Evolutionary conservation across 148 eudicot genomes (phyloP).

Genomic region (Amaranthus palmeri): DNA sequence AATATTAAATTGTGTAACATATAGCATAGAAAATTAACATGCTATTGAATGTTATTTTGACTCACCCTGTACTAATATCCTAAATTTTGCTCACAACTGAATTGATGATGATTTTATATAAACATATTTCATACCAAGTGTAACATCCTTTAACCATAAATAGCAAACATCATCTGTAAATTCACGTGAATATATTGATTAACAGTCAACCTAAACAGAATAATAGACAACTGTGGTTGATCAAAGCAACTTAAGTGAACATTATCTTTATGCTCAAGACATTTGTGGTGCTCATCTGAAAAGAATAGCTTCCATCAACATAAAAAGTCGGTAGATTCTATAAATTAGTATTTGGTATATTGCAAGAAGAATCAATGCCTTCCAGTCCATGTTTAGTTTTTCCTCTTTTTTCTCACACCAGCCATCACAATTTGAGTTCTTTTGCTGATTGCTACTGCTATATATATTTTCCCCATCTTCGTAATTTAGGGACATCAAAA

Average conservation of each 20-base stretch:
- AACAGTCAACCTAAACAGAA: no score
- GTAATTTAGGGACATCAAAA: not conserved
- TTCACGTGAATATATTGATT: no score
- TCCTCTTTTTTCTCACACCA: not conserved
- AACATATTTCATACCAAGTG: no score
- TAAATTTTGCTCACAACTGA: no score
- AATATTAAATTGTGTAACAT: no score
- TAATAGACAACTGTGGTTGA: no score
- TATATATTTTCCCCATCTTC: conserved; percentile 15
- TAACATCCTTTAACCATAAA: no score
- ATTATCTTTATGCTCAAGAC: not conserved
- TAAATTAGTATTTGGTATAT: not conserved
- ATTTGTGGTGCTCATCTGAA: conserved; percentile 14
- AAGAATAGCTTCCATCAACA: conserved; percentile 18
- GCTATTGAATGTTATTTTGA: no score
- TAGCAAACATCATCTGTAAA: no score
- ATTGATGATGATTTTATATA: no score
- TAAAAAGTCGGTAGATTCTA: conserved; percentile 14
- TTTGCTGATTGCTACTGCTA: not conserved
- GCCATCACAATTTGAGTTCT: not conserved
- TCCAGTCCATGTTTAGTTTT: not conserved
- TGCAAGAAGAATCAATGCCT: conserved; percentile 14
- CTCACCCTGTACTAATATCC: no score
- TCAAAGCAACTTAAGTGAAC: not conserved
- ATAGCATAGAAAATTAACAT: no score